Evolutionary conservation across 805 yeast genomes (phyloP).

Genomic region (Sporopachydermia lactativora): DNA sequence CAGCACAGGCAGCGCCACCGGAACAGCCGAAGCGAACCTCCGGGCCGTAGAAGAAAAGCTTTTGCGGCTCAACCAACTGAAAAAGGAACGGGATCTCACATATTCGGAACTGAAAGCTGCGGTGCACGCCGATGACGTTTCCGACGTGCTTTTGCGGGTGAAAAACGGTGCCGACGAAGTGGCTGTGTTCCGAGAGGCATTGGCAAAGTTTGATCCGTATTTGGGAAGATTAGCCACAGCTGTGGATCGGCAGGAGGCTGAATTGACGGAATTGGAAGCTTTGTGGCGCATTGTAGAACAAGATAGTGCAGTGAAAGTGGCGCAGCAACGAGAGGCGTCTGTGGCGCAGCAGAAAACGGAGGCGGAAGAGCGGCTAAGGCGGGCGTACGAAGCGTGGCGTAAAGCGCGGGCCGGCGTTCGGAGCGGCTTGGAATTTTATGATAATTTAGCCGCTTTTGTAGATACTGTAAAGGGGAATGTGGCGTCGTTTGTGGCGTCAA

Average conservation of each 20-base stretch:
- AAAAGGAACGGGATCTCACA: slow-evolving; percentile 46
- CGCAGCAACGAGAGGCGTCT: slow-evolving; percentile 23
- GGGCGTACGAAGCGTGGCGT: slow-evolving; percentile 44
- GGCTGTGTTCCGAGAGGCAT: slow-evolving; percentile 51
- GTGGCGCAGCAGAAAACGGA: slow-evolving; percentile 20
- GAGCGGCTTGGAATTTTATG: slow-evolving; percentile 54
- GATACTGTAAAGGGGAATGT: slow-evolving; percentile 15
- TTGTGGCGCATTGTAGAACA: slow-evolving; percentile 31
- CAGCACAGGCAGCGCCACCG: slow-evolving; percentile 16
- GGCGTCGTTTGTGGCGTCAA: slow-evolving; percentile 16
- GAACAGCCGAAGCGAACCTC: slow-evolving; percentile 24
- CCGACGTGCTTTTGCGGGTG: slow-evolving; percentile 56
- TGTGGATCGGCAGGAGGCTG: slow-evolving; percentile 44
- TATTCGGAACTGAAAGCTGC: slow-evolving; percentile 52
- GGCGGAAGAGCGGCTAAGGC: slow-evolving; percentile 27
- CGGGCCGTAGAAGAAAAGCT: slow-evolving; percentile 39
- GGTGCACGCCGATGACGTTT: slow-evolving; percentile 74
- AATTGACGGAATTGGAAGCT: slow-evolving; percentile 32
- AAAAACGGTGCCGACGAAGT: slow-evolving; percentile 42
- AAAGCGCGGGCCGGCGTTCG: slow-evolving; percentile 41
- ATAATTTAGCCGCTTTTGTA: slow-evolving; percentile 28
- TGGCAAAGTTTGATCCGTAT: slow-evolving; percentile 61
- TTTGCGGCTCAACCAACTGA: slow-evolving; percentile 46
- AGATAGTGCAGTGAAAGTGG: slow-evolving; percentile 29
- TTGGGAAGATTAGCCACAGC: slow-evolving; percentile 54